These are phyloP conservation scores for Scenedesmus sp. DNA, from an alignment of 163 green algal genomes.

Conservation along the genomic window DNA sequence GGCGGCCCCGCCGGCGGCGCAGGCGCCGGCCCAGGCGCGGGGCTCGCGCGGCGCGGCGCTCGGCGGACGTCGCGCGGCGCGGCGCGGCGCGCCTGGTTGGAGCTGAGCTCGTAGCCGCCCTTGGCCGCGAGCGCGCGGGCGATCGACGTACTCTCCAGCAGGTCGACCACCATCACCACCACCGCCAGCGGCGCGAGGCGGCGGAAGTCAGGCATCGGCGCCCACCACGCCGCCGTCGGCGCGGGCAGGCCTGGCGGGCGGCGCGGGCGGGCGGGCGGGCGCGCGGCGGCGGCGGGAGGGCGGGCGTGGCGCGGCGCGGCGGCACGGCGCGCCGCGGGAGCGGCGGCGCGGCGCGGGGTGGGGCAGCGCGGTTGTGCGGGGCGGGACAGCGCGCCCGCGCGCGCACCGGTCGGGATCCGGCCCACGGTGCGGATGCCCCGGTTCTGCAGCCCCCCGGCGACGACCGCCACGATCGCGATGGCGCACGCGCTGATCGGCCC, in stretches of 20 bases:
- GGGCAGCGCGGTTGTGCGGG: not conserved
- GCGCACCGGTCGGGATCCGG: conserved; percentile 39
- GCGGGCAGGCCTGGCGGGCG: conserved; percentile 53
- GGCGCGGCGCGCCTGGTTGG: conserved; percentile 73
- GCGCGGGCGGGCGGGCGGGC: not conserved
- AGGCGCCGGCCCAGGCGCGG: too few relatives aligned
- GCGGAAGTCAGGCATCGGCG: conserved; percentile 57
- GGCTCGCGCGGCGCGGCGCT: too few relatives aligned
- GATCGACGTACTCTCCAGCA: conserved; percentile 47
- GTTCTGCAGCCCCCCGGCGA: conserved; percentile 49
- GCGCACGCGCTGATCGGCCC: conserved; percentile 73
- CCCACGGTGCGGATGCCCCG: conserved; percentile 45
- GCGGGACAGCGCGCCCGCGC: too few relatives aligned
- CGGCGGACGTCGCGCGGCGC: too few relatives aligned
- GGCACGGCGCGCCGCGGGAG: too few relatives aligned
- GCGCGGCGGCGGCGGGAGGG: not conserved
- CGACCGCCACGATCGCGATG: conserved; percentile 50
- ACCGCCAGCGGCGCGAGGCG: conserved; percentile 49
- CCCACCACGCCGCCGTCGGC: conserved; percentile 62
- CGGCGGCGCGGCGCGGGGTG: too few relatives aligned
- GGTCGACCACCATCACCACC: conserved; percentile 46
- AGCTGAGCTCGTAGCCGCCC: conserved; percentile 73
- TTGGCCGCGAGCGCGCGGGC: conserved; percentile 62
- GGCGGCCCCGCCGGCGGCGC: too few relatives aligned
- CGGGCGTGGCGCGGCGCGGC: too few relatives aligned